Evolutionary conservation across 176 grass and related monocot species (phyloP), one percentile per base, ranked within the genome.

Genomic region (Dendrocalamus sinicus): DNA sequence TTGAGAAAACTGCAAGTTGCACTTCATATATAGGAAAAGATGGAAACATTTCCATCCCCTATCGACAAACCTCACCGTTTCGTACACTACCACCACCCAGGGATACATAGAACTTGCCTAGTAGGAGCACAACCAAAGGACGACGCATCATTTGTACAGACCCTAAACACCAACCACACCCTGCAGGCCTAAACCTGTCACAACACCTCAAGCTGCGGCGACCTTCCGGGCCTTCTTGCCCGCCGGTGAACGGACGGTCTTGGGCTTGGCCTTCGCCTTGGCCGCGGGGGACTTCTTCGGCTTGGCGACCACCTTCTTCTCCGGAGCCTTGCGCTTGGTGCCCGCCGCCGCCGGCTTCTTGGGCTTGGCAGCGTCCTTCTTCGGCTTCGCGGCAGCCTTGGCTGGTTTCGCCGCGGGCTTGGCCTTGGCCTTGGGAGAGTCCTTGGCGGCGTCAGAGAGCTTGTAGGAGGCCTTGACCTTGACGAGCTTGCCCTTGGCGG

Each of bases 401-500:
- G 83, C 70, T 0, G 83, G 65, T 74, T 89, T 93, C 10, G 73
- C 1, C 1, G 64, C 73, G 1, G 75, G 35, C 53, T 58, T 88
- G 11, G 88, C n/a, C 85, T 82, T 88, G 12, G 82, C 13, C 88
- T 90, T 88, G 12, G 90, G 57, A 2, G 80, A 1, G 0, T 59
- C 84, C 80, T 93, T 95, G 45, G 83, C 89, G 0, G 81, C 48
- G 12, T 92, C 92, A 10, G 97, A 96, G 55, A 96, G 89, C 94
- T 94, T 99, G 90, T 94, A 99, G 7, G 97, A 99, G n/a, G 92
- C 90, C 92, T 96, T 99, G 75, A 99, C 89, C 90, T 94, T 99
- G 6, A 96, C 97, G 30, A 99, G 92, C 91, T 91, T 96, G 9
- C 94, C 97, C 84, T 96, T 99, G 35, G 88, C 55, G 17, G 90